These are phyloP conservation scores for Pyricularia grisea DNA, from an alignment of 2,329 filamentous ascomycete species.

Conservation along the genomic window DNA sequence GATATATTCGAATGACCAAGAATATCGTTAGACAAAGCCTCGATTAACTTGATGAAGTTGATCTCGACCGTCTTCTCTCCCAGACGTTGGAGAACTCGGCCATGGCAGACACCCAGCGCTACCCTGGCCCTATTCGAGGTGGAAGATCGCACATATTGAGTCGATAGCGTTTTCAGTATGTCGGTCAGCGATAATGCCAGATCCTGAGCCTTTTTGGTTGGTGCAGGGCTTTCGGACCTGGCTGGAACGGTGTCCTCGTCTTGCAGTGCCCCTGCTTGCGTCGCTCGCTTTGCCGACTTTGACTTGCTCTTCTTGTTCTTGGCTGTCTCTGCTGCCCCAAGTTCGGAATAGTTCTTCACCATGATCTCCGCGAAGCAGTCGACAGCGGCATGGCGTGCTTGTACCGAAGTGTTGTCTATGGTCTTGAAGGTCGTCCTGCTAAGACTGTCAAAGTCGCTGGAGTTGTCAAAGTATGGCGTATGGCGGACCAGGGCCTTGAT, in stretches of 20 bases:
- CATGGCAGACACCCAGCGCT: slow-evolving; percentile 80
- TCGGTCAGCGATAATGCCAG: slow-evolving; percentile 68
- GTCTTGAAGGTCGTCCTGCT: slow-evolving; percentile 77
- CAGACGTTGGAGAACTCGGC: slow-evolving; percentile 66
- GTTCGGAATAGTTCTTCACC: slow-evolving; percentile 68
- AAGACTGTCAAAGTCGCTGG: slow-evolving; percentile 81
- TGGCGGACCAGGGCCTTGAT: slow-evolving; percentile 62
- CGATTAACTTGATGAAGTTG: slow-evolving; percentile 72
- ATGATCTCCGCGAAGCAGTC: slow-evolving; percentile 77
- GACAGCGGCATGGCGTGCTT: slow-evolving; percentile 77
- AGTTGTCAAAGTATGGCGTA: slow-evolving; percentile 79
- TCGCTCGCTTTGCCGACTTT: slow-evolving; percentile 46
- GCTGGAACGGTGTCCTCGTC: slow-evolving; percentile 64
- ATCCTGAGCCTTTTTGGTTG: slow-evolving; percentile 59
- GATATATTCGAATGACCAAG: slow-evolving; percentile 66
- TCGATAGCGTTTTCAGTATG: slow-evolving; percentile 68
- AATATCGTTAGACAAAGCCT: slow-evolving; percentile 71
- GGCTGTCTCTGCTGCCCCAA: slow-evolving; percentile 21
- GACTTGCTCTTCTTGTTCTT: slow-evolving; percentile 65
- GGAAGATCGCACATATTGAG: slow-evolving; percentile 68
- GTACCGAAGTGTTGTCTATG: slow-evolving; percentile 66
- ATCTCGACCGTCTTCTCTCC: slow-evolving; percentile 76
- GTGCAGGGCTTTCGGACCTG: slow-evolving; percentile 65
- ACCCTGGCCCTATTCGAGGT: slow-evolving; percentile 75
- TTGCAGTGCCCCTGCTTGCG: slow-evolving; percentile 48